A percentile compares a stretch with the other conserved stretches of the same genome.
Conservation (phyloP, 345 rosid species). For the Hibiscus tridactylites region DNA sequence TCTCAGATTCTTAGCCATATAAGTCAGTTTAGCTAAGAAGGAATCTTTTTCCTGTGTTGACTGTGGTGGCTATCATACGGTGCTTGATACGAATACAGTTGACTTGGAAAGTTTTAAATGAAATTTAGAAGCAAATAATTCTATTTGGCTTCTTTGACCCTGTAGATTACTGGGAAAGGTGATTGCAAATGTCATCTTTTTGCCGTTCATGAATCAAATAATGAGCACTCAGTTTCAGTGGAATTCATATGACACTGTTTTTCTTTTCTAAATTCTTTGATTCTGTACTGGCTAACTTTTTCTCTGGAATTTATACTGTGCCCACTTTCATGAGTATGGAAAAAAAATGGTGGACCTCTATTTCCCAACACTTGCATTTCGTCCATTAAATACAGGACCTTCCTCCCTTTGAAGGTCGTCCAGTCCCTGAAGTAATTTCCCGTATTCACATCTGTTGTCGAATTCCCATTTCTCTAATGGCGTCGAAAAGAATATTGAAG, state of each 20-base stretch:
- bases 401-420: neutral
- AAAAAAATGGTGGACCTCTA: slow-evolving; percentile 10
- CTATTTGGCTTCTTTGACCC: neutral
- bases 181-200: neutral
- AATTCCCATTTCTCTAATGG: slow-evolving; percentile 25
- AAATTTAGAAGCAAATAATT: neutral
- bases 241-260: neutral
- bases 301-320: slow-evolving; percentile 35
- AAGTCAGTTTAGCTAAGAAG: neutral
- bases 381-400: slow-evolving; percentile 24
- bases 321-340: slow-evolving; percentile 28
- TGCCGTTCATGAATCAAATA: neutral
- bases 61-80: neutral
- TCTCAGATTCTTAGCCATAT: slow-evolving; percentile 2
- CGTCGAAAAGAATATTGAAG: slow-evolving; percentile 54
- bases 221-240: neutral
- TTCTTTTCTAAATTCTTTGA: neutral
- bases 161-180: neutral
- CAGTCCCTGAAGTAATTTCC: neutral
- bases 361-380: slow-evolving; percentile 7
- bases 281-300: slow-evolving; percentile 5
- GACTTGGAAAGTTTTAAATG: neutral
- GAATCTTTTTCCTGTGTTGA: slow-evolving; percentile 3
- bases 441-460: neutral
- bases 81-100: neutral